Base-by-base conservation (phyloP, 371 early-diverging fungal genomes). In the Mortierella sp. region DNA sequence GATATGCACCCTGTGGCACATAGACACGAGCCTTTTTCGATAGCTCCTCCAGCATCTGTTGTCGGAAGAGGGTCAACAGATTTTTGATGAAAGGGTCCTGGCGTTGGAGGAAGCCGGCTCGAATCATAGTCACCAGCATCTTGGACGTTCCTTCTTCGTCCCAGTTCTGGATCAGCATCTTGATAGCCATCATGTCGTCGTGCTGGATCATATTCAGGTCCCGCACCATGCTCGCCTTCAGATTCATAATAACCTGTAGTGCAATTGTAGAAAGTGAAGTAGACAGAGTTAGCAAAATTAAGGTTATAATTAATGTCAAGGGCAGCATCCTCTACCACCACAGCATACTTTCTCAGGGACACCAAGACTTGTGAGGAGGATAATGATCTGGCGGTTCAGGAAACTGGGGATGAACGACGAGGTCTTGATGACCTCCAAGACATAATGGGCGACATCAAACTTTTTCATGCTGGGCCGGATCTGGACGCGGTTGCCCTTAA, bases 341-440 rank as follows among this genome's bases (percentile, higher is more conserved):
- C 54, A 9, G 43, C 2, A 13, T 75, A 81, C 86, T 19, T 88
- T 78, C 77, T 94, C 91, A 0, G 90, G 87, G 10, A 96, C 89
- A 0, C 95, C 95, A 21, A 96, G 88, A 0, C 92, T 82, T 9
- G 93, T 90, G 26, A 96, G 77, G 0, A 96, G 70, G 0, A 91
- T 91, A 78, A 96, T 94, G 28, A 92, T 90, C 79, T 96, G 95
- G 10, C 94, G 91, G 79, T 96, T 96, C 0, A 96, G 88, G 73
- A 92, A 94, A 2, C 92, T 92, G 1, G 93, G 89, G 31, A 91
- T 90, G 61, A 88, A 90, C 5, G 82, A 88, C 0, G 93, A 92
- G 0, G 89, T 88, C 43, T 90, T 91, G 40, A 92, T 90, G 26
- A 96, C 89, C 77, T 96, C 96, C 8, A 96, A 77, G 14, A 90